Evolutionary conservation across 2,329 filamentous ascomycete genomes (phyloP), one percentile per base, ranked within the genome.

Genomic region (Ascochyta clinopodiicola): DNA sequence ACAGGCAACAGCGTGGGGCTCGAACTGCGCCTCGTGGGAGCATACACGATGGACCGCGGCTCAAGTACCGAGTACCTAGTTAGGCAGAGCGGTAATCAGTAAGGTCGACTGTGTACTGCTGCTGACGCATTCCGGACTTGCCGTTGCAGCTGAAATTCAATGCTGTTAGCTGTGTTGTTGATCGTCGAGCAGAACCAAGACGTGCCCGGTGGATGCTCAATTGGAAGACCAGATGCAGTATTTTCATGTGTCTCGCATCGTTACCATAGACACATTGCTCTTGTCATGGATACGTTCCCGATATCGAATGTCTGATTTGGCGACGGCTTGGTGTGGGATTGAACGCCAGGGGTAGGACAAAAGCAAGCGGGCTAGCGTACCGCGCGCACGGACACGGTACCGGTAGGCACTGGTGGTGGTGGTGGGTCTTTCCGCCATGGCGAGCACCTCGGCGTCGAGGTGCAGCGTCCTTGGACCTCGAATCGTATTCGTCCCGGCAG

Each of bases 351-450:
- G 52, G 52, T 55, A 21, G 19, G 25, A 9, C 51, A 44, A 56
- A 56, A 56, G 52, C 52, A 50, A 37, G 25, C 45, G 35, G 44
- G 51, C 34, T 39, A 29, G 31, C 29, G 29, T 10, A 13, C 29
- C 29, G 15, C 29, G 29, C 19, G 46, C 46, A 47, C 43, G 12
- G 52, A 25, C 40, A 25, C 15, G 27, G 25, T 25, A 6, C 15
- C 17, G 17, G 17, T 17, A 17, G 17, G 17, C 17, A 17, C 17
- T 17, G 17, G 17, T 17, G 17, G 17, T 17, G 17, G 17, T 4
- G 19, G 46, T 56, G 52, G 52, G 52, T 51, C 42, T 43, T 50
- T 36, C 52, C 52, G 37, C 46, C 46, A 50, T 51, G 43, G 42
- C 52, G 42, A 36, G 37, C 46, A 56, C 42, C 52, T 50, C 42